Base-by-base conservation (phyloP, 352 stramenopile species). In the Pythium folliculosum region DNA sequence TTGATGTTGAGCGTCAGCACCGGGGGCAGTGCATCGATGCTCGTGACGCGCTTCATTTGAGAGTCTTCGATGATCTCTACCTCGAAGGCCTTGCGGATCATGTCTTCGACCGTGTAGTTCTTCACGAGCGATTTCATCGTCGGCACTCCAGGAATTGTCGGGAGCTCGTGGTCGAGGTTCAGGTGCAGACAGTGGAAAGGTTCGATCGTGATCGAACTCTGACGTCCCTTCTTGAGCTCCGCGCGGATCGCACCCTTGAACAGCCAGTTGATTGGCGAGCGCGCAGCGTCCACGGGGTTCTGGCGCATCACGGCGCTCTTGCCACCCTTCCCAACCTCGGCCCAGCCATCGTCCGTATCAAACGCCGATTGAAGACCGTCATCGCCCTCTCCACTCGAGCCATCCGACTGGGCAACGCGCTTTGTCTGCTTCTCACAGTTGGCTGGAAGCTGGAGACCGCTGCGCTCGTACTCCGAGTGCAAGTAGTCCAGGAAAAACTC, bases 401-500 rank as follows among this genome's bases (percentile, higher is more conserved):
- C 25, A 43, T 48, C 27, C 1, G 57, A 21, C 13, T 32, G 37
- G 17, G 63, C 57, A 32, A 61, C 70, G 1, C 69, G 72, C 59
- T 88, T 89, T 0, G 83, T 91, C 64, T 93, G 82, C 54, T 72
- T 74, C 38, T 91, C 83, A 47, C 85, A 93, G 14, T 63, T 80
- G 19, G 51, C 40, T 25, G 85, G 85, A 44, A 93, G 72, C 59
- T 74, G 54, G 16, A 93, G 71, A 0, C 78, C 80, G 44, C 85
- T 94, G 38, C 81, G 77, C 45, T 94, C 87, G 64, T 92, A 95
- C 63, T 95, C 87, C 0, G 78, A 87, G 67, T 95, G 87, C 38
- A 95, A 56, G 57, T 92, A 89, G 38, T 95, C 87, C 35, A 95
- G 69, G 63, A 92, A 90, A 66, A 95, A 95, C 63, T 95, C 87